Evolutionary conservation across 106 monocot genomes (phyloP).

Genomic region (Amphibolis antarctica): DNA sequence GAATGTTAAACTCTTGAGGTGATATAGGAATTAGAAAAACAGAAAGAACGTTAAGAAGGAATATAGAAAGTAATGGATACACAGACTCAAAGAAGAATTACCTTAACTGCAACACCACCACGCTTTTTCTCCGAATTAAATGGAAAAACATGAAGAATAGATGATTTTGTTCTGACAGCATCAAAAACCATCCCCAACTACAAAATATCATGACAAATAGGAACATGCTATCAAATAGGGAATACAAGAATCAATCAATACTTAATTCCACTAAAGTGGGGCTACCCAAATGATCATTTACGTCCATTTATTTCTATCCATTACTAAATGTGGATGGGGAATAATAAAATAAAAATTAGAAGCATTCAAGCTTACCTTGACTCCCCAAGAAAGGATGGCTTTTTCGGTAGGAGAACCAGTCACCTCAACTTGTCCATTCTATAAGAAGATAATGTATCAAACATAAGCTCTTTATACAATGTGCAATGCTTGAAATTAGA

Average conservation of each 20-base stretch:
- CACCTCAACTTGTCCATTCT: slow-evolving; percentile 10
- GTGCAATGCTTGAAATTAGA: too few species aligned
- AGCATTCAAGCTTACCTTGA: slow-evolving; percentile 7
- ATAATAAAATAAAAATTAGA: not conserved
- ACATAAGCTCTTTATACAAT: too few species aligned
- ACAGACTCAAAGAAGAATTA: not conserved
- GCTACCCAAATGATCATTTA: too few species aligned
- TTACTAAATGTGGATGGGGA: not conserved
- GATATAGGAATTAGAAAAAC: not conserved
- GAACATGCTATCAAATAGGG: too few species aligned
- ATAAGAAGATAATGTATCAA: not conserved
- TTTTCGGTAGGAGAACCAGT: slow-evolving; percentile 11
- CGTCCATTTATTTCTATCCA: too few species aligned
- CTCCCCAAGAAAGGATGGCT: slow-evolving; percentile 14
- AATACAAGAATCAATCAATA: too few species aligned
- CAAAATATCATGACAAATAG: not conserved
- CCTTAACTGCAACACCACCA: slow-evolving; percentile 7
- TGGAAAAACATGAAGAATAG: slow-evolving; percentile 10
- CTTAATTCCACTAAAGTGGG: too few species aligned
- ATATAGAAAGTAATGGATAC: not conserved
- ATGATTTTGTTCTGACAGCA: slow-evolving; percentile 43
- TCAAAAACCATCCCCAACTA: slow-evolving; percentile 27
- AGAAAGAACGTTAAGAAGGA: not conserved
- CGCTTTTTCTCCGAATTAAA: slow-evolving; percentile 16
- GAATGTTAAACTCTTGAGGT: too few species aligned